Conservation (phyloP, 257 asterid species). For the Solanum chiquidenum region DNA sequence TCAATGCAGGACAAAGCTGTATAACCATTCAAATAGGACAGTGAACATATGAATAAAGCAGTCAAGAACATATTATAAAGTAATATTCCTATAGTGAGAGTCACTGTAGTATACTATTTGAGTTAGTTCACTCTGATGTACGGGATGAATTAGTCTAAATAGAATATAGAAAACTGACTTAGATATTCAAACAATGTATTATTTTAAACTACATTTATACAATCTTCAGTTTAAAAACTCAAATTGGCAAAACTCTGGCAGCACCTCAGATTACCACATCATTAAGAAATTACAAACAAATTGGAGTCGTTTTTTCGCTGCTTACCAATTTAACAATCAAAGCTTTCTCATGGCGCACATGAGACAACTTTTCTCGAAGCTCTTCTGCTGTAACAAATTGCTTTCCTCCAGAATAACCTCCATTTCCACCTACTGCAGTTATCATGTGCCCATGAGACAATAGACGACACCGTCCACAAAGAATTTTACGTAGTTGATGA, state of each 20-base stretch:
- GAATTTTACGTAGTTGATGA: constrained; percentile 56
- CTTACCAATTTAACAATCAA: constrained; percentile 78
- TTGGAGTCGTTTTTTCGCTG: not conserved
- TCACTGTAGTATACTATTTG: not conserved
- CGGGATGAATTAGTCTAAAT: not conserved
- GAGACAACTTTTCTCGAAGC: constrained; percentile 86
- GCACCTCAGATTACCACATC: not conserved
- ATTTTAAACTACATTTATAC: not conserved
- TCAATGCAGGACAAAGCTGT: not conserved
- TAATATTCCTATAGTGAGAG: not conserved
- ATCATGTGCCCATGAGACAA: constrained; percentile 95
- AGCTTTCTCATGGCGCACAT: constrained; percentile 75
- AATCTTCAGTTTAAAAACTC: not conserved
- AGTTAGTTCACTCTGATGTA: not conserved
- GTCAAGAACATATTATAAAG: not conserved
- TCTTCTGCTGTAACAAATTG: constrained; percentile 92
- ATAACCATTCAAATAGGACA: not conserved
- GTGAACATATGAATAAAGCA: not conserved
- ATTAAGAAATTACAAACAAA: not conserved
- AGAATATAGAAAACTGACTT: not conserved
- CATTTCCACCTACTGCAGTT: constrained; percentile 98
- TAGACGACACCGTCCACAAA: constrained; percentile 92
- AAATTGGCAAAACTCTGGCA: not conserved
- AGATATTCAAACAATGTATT: not conserved
- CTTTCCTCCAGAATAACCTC: constrained; percentile 97